Evolutionary conservation across 441 rosid species (phyloP).

Genomic region (Syzygium malaccense): DNA sequence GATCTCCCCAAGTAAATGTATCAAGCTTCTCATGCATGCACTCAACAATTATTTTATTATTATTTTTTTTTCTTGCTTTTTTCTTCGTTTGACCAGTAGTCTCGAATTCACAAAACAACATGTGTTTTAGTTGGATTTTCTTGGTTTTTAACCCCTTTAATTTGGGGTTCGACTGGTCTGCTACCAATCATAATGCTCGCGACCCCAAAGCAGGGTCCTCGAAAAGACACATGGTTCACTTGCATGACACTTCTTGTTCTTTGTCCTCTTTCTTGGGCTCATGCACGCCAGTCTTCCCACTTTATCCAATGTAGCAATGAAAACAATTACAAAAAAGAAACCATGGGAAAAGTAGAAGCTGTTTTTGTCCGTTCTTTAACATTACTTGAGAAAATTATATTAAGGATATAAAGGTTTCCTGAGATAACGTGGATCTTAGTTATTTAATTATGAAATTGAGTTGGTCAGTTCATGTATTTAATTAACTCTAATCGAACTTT

Average conservation of each 20-base stretch:
- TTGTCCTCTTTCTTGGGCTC: background rate
- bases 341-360: background rate
- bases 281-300: background rate
- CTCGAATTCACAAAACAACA: background rate
- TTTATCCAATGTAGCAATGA: background rate
- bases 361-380: background rate
- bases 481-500: background rate
- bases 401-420: background rate
- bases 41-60: background rate
- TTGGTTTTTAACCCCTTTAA: constrained; percentile 5
- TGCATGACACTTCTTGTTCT: background rate
- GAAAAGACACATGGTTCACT: constrained; percentile 20
- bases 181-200: constrained; percentile 21
- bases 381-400: background rate
- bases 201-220: constrained; percentile 14
- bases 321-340: background rate
- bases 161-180: constrained; percentile 11
- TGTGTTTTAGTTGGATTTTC: background rate
- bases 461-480: background rate
- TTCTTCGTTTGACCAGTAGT: background rate
- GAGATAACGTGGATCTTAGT: background rate
- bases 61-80: background rate
- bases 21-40: fast-evolving
- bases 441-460: background rate
- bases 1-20: background rate